These are phyloP conservation scores for Tylopilus subfusipes DNA, from an alignment of 768 basidiomycete species.

Conservation along the genomic window DNA sequence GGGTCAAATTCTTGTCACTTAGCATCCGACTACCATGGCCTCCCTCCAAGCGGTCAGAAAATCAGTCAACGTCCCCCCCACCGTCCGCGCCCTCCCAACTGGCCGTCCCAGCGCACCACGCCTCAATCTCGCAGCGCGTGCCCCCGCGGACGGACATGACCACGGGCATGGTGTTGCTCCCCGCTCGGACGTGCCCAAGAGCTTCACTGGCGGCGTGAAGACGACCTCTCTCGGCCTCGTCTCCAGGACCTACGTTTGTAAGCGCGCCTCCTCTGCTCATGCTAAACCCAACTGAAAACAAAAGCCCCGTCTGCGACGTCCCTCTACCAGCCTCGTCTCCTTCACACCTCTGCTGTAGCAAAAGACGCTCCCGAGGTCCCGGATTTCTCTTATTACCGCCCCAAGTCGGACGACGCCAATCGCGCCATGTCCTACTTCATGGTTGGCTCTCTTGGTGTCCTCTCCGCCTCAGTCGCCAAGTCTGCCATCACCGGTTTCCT, in stretches of 20 bases:
- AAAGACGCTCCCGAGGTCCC: constrained; percentile 81
- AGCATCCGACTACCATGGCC: constrained; percentile 43
- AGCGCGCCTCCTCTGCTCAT: constrained; percentile 24
- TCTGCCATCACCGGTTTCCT: constrained; percentile 92
- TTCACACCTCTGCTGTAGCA: constrained; percentile 71
- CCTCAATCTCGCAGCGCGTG: constrained; percentile 69
- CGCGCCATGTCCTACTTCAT: constrained; percentile 85
- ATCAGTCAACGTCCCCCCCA: constrained; percentile 77
- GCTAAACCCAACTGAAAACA: constrained; percentile 16
- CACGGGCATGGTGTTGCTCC: constrained; percentile 52
- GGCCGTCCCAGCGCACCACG: constrained; percentile 77
- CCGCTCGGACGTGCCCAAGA: constrained; percentile 60
- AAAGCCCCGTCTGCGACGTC: constrained; percentile 50
- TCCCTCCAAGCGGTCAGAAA: constrained; percentile 74
- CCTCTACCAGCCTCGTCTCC: constrained; percentile 60
- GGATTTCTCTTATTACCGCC: constrained; percentile 81
- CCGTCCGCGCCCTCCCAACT: constrained; percentile 71
- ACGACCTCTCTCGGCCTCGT: constrained; percentile 52
- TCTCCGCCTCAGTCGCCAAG: constrained; percentile 93
- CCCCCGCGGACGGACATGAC: constrained; percentile 55
- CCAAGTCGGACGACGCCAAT: constrained; percentile 59
- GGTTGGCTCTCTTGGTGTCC: constrained; percentile 87
- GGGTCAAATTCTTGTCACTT: constrained; percentile 6
- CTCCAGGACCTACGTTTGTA: constrained; percentile 65
- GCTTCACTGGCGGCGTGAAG: constrained; percentile 56